Evolutionary conservation across 306 rosid genomes (phyloP).

Genomic region (Rosa chinensis): DNA sequence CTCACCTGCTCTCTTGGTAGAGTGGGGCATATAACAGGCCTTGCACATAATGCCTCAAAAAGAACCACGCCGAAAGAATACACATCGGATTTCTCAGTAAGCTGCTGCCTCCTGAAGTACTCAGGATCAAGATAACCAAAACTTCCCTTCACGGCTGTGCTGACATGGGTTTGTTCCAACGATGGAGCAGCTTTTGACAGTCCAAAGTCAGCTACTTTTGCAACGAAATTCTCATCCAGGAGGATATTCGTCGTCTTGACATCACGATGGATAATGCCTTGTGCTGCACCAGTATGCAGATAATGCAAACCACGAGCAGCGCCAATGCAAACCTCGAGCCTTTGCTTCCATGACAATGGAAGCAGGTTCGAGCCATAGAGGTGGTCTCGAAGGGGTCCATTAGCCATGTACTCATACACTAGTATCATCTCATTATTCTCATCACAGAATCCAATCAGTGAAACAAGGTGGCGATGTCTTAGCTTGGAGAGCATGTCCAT

Average conservation of each 20-base stretch:
- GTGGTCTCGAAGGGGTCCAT: conserved; percentile 79
- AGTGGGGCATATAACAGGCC: conserved; percentile 51
- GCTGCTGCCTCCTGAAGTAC: conserved; percentile 66
- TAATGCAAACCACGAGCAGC: conserved; percentile 87
- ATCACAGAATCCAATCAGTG: conserved; percentile 74
- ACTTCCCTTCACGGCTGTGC: conserved; percentile 94
- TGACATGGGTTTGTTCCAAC: conserved; percentile 63
- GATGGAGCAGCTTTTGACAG: conserved; percentile 64
- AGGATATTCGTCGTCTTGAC: conserved; percentile 91
- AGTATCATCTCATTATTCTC: conserved; percentile 82
- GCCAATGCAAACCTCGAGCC: conserved; percentile 82
- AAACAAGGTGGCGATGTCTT: conserved; percentile 87
- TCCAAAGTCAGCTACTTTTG: conserved; percentile 87
- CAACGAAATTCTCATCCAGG: conserved; percentile 64
- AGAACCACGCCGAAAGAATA: conserved; percentile 92
- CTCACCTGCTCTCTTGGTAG: conserved; percentile 59
- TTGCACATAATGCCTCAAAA: conserved; percentile 64
- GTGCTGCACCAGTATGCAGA: conserved; percentile 87
- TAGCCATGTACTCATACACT: conserved; percentile 82
- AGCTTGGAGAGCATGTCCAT: conserved; percentile 77
- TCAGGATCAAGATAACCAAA: conserved; percentile 92
- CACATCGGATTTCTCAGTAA: conserved; percentile 79
- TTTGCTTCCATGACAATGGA: conserved; percentile 68
- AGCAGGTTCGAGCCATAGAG: conserved; percentile 55
- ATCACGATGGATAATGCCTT: conserved; percentile 75